A percentile compares a stretch with the other conserved stretches of the same genome.
These are phyloP conservation scores for Nepenthes gracilis DNA, from an alignment of 148 eudicot genomes.

Conservation along the genomic window DNA sequence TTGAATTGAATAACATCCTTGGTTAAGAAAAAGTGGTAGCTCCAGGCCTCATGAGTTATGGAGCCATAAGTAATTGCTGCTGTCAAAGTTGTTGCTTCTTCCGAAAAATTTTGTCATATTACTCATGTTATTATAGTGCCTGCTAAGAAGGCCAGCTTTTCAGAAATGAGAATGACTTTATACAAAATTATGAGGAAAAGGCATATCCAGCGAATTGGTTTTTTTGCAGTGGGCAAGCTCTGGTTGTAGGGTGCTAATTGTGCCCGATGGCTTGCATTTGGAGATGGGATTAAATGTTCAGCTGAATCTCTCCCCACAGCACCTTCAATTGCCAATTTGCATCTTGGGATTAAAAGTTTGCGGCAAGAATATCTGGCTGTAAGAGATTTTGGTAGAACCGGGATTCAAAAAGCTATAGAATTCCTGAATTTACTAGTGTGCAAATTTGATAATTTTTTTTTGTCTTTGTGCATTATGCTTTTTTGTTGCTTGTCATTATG, in stretches of 20 bases:
- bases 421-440: slow-evolving; percentile 45
- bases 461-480: too few relatives aligned
- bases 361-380: slow-evolving; percentile 40
- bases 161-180: slow-evolving; percentile 81
- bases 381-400: slow-evolving; percentile 35
- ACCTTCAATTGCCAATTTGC: slow-evolving; percentile 62
- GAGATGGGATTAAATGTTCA: slow-evolving; percentile 86
- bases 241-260: slow-evolving; percentile 84
- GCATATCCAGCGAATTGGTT: slow-evolving; percentile 40
- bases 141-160: slow-evolving; percentile 78
- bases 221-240: slow-evolving; percentile 79
- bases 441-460: slow-evolving; percentile 19
- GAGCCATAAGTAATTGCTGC: slow-evolving; percentile 42
- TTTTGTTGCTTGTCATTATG: too few relatives aligned
- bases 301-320: slow-evolving; percentile 62
- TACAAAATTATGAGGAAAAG: slow-evolving; percentile 94
- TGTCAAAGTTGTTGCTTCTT: slow-evolving; percentile 62
- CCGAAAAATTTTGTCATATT: slow-evolving; percentile 64
- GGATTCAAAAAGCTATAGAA: slow-evolving; percentile 70
- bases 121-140: slow-evolving; percentile 80
- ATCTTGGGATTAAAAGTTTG: slow-evolving; percentile 54
- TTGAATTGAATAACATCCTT: slow-evolving; percentile 45
- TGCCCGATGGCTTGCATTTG: slow-evolving; percentile 49
- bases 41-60: slow-evolving; percentile 47
- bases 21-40: slow-evolving; percentile 56